Evolutionary conservation across 2,329 filamentous ascomycete species (phyloP).

Genomic region (Fusarium sp.): DNA sequence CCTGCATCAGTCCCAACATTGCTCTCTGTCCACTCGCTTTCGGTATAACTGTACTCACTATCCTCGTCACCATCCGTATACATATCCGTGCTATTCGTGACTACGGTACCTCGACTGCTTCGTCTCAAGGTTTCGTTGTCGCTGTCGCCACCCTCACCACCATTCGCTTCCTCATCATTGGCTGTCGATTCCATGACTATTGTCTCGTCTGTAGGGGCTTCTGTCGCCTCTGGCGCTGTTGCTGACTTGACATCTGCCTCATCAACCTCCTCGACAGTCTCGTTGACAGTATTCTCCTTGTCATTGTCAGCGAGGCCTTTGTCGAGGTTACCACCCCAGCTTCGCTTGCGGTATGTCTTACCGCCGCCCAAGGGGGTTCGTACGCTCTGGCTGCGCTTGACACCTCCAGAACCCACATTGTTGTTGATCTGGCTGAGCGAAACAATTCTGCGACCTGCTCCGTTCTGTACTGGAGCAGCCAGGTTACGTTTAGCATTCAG

Average conservation of each 20-base stretch:
- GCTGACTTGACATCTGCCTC: constrained; percentile 43
- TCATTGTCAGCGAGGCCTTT: constrained; percentile 64
- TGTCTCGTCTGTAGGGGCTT: constrained; percentile 38
- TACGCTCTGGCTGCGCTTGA: constrained; percentile 83
- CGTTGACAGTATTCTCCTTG: constrained; percentile 71
- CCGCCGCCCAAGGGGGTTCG: constrained; percentile 62
- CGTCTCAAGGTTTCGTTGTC: constrained; percentile 62
- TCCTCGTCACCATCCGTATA: constrained; percentile 51
- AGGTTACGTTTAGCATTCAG: constrained; percentile 62
- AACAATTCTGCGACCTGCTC: constrained; percentile 80
- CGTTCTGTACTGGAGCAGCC: constrained; percentile 56
- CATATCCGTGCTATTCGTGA: constrained; percentile 53
- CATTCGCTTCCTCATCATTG: constrained; percentile 35
- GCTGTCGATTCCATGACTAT: constrained; percentile 35
- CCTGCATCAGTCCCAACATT: constrained; percentile 43
- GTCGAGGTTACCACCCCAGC: constrained; percentile 67
- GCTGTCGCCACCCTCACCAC: constrained; percentile 50
- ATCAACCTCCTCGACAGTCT: constrained; percentile 68
- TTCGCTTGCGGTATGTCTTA: constrained; percentile 69
- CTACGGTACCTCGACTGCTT: constrained; percentile 59
- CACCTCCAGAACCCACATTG: constrained; percentile 70
- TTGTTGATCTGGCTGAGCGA: constrained; percentile 90
- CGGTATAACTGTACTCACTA: constrained; percentile 53
- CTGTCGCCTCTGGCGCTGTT: constrained; percentile 22
- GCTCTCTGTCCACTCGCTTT: constrained; percentile 61